These are phyloP conservation scores for Trichoderma koningiopsis DNA, from an alignment of 2,329 filamentous ascomycete species.

Conservation along the genomic window DNA sequence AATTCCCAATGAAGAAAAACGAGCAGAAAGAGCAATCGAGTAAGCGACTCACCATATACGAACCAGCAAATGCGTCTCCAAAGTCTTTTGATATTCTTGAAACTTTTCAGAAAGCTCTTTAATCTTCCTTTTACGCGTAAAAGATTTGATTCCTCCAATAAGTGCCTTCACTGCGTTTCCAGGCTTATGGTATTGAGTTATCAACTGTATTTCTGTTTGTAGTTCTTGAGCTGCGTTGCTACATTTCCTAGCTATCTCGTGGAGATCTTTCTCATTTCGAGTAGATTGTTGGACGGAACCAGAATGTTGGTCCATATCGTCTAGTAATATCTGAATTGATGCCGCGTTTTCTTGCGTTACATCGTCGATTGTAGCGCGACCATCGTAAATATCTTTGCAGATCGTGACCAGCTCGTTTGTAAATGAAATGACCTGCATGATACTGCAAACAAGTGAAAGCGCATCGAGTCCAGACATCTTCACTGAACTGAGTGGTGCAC, in stretches of 20 bases:
- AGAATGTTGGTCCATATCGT: neutral
- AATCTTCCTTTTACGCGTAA: neutral
- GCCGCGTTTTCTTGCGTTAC: neutral
- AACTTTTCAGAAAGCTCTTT: neutral
- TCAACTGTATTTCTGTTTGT: neutral
- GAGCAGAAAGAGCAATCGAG: neutral
- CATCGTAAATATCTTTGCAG: neutral
- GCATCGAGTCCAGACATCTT: neutral
- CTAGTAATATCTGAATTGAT: neutral
- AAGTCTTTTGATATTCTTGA: neutral
- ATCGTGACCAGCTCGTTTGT: neutral
- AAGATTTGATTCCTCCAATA: neutral
- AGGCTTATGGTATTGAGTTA: neutral
- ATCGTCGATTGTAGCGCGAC: neutral
- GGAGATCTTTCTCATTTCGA: neutral
- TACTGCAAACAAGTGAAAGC: neutral
- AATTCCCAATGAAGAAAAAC: too few relatives aligned
- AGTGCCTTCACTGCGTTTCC: neutral
- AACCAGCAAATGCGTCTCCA: neutral
- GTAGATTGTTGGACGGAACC: neutral
- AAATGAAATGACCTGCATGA: constrained; percentile 8
- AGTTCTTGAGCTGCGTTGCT: neutral
- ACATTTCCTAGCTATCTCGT: neutral
- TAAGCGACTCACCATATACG: neutral
- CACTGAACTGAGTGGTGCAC: neutral